Evolutionary conservation across 1,284 basidiomycete species (phyloP).

Genomic region (Golubevia sp.): DNA sequence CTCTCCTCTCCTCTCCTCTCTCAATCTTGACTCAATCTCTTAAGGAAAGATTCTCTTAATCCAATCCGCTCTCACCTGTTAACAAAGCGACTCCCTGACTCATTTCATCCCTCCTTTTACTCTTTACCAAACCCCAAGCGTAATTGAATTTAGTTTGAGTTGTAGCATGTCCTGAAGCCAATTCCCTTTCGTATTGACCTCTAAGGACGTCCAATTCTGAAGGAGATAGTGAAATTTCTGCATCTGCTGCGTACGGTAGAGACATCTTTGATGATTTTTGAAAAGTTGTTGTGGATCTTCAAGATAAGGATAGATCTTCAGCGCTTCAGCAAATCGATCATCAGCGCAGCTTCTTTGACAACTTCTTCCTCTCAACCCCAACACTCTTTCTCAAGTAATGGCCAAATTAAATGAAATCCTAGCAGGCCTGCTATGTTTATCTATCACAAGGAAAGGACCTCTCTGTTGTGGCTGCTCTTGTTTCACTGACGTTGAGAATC

Average conservation of each 20-base stretch:
- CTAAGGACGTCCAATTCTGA: slow-evolving; percentile 88
- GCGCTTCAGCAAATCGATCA: too few relatives aligned
- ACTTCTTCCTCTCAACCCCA: too few relatives aligned
- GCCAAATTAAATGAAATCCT: slow-evolving; percentile 4
- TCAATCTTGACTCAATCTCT: not conserved
- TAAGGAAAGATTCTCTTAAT: too few relatives aligned
- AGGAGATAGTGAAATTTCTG: slow-evolving; percentile 81
- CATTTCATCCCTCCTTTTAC: slow-evolving; percentile 55
- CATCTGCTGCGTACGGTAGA: slow-evolving; percentile 95
- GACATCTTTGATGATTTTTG: too few relatives aligned
- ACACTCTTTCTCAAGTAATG: too few relatives aligned
- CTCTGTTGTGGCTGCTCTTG: slow-evolving; percentile 8
- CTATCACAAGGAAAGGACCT: slow-evolving; percentile 2
- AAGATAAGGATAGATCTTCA: too few relatives aligned
- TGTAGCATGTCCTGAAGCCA: slow-evolving; percentile 78
- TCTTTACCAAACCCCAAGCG: slow-evolving; percentile 72
- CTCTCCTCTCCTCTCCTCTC: not conserved
- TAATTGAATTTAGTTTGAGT: slow-evolving; percentile 98
- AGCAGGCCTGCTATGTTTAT: slow-evolving; percentile 1
- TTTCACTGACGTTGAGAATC: slow-evolving; percentile 8
- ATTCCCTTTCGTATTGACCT: slow-evolving; percentile 85
- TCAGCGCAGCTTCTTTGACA: too few relatives aligned
- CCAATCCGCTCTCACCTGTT: slow-evolving; percentile 86
- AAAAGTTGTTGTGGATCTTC: too few relatives aligned
- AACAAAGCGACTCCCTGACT: slow-evolving; percentile 83